Base-by-base conservation (phyloP, 2,329 filamentous ascomycete species). In the Rhexocercosporidium sp. region DNA sequence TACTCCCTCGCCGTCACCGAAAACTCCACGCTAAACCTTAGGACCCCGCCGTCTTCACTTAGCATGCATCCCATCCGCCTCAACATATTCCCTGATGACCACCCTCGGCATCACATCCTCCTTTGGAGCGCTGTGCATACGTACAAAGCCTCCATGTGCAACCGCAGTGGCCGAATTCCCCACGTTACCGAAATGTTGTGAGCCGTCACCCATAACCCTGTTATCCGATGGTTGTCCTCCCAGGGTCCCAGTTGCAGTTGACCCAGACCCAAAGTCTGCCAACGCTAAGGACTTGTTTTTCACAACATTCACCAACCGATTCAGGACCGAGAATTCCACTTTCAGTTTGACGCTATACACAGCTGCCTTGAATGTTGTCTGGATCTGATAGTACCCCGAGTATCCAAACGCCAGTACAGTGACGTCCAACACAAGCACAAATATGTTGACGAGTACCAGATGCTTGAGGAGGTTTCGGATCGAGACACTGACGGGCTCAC, bases 321-420 rank as follows among this genome's bases (percentile, higher is more conserved):
- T 67, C 1, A 85, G 77, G 7, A 85, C 81, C 4, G 79, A 79
- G 67, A 84, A 84, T 74, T 85, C 83, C 27, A 85, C 76, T 68
- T 83, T 83, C 46, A 85, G 76, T 65, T 82, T 82, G 67, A 81
- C 73, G 51, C 74, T 77, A 70, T 82, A 82, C 7, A 80, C 75
- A 31, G 78, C 77, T 3, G 75, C 77, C 70, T 81, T 81, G 29
- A 78, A 73, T 1, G 77, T 77, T 25, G 77, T 79, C 70, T 81
- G 79, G 22, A 80, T 72, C 0, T 76, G 74, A 61, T 78, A 81
- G 11, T 76, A 66, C 65, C 76, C 75, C 11, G 78, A 75, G 65
- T 78, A 81, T 56, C 81, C 77, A 47, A 78, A 64, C 4, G 69
- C 71, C 29, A 81, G 62, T 72, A 84, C 72, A 64, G 78, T 53